Evolutionary conservation across 176 grass and related monocot genomes (phyloP).

Genomic region (Phoenix roebelenii): DNA sequence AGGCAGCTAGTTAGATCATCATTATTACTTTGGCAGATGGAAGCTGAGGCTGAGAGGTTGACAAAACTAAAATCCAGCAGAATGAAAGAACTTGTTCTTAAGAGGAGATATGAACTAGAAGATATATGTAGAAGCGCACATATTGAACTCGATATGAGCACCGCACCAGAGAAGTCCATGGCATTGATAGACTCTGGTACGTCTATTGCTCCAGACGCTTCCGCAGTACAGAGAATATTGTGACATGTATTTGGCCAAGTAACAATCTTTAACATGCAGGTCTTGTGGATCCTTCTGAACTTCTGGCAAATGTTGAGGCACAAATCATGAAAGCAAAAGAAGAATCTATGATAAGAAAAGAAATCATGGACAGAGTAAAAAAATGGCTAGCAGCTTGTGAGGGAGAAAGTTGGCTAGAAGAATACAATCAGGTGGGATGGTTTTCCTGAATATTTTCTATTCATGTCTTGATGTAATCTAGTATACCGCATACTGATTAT

Average conservation of each 20-base stretch:
- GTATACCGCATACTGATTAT: too few relatives aligned
- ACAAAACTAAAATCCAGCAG: constrained; percentile 64
- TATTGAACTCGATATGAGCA: constrained; percentile 74
- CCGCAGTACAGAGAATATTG: too few relatives aligned
- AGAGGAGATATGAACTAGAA: constrained; percentile 87
- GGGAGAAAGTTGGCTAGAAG: constrained; percentile 97
- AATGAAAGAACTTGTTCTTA: constrained; percentile 98
- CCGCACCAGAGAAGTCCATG: constrained; percentile 67
- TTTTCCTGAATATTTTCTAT: too few relatives aligned
- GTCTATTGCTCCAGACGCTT: background rate
- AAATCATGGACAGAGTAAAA: constrained; percentile 70
- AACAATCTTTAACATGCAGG: constrained; percentile 34
- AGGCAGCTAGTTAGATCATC: background rate
- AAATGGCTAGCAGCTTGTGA: constrained; percentile 81
- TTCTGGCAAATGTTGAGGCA: constrained; percentile 73
- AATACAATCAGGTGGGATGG: constrained; percentile 62
- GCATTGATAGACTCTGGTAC: constrained; percentile 90
- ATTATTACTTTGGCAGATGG: constrained; percentile 37
- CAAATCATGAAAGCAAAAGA: constrained; percentile 77
- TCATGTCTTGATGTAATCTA: too few relatives aligned
- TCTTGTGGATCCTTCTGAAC: constrained; percentile 89
- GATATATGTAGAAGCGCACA: constrained; percentile 72
- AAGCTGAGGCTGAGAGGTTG: constrained; percentile 73
- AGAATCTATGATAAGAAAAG: constrained; percentile 67
- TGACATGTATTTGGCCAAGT: background rate